Conservation (phyloP, 2,329 filamentous ascomycete species). For the Colletotrichum chlorophyti region DNA sequence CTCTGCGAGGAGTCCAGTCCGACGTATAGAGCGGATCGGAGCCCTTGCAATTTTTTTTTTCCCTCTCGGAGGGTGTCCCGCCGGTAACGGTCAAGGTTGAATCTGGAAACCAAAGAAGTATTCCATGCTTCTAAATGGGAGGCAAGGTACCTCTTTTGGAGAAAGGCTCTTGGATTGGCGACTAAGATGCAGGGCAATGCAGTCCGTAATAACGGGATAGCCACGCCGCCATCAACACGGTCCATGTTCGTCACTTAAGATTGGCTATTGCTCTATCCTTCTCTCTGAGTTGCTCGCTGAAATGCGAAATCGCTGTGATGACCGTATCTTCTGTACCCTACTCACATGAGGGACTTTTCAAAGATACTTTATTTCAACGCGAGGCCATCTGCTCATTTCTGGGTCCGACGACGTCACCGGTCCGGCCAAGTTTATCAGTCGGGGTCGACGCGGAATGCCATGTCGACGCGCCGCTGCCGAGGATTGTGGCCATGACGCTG, state of each 20-base stretch:
- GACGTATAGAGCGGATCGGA: neutral
- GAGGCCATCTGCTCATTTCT: neutral
- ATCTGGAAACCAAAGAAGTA: neutral
- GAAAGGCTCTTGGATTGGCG: neutral
- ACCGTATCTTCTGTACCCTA: no score
- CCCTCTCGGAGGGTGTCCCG: constrained; percentile 16
- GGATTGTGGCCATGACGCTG: neutral
- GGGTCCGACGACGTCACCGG: constrained; percentile 2
- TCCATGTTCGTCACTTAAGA: no score
- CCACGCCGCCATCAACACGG: no score
- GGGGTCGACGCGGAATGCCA: no score
- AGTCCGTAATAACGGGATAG: neutral
- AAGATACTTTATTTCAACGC: no score
- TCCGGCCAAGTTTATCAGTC: neutral
- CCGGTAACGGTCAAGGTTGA: neutral
- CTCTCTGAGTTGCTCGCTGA: no score
- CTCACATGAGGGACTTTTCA: neutral
- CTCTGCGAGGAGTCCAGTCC: no score
- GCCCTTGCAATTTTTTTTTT: neutral
- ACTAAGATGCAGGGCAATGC: constrained; percentile 8
- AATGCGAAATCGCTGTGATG: no score
- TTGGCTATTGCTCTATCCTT: no score
- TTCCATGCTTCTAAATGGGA: neutral
- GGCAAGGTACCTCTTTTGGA: neutral
- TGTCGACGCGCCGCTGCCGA: neutral